Percentiles rank a stretch among this genome's conserved stretches.
Evolutionary conservation across 192 early-diverging fungal species (phyloP).

Genomic region (Coemansia sp.): DNA sequence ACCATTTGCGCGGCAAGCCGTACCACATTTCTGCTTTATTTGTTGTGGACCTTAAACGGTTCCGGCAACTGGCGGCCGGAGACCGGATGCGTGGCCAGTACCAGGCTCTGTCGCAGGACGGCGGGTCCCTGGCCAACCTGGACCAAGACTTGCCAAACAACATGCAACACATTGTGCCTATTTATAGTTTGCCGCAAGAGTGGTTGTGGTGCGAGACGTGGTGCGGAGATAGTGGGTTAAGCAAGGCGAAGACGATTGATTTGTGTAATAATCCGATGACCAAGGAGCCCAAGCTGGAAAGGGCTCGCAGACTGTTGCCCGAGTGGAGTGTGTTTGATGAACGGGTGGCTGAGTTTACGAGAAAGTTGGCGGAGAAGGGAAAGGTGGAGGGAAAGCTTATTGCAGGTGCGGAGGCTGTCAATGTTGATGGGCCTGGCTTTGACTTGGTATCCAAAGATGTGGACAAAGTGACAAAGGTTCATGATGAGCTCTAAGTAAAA

Average conservation of each 20-base stretch:
- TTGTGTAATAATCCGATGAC: slow-evolving; percentile 99
- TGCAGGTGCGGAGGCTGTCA: slow-evolving; percentile 39
- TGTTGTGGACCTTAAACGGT: slow-evolving; percentile 89
- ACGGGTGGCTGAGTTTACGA: slow-evolving; percentile 56
- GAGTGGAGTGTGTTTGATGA: slow-evolving; percentile 92
- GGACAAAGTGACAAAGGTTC: not conserved
- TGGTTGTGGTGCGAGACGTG: slow-evolving; percentile 99
- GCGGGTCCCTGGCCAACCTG: slow-evolving; percentile 86
- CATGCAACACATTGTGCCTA: slow-evolving; percentile 88
- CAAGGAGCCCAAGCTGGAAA: slow-evolving; percentile 96
- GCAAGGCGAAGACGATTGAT: slow-evolving; percentile 95
- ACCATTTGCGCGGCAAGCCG: slow-evolving; percentile 79
- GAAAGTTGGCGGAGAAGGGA: slow-evolving; percentile 32
- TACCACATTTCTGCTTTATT: slow-evolving; percentile 98
- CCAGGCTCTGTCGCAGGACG: slow-evolving; percentile 84
- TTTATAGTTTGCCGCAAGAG: slow-evolving; percentile 89
- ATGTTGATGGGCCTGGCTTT: slow-evolving; percentile 20
- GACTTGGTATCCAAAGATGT: not conserved
- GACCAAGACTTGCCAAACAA: slow-evolving; percentile 99
- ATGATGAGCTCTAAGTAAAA: slow-evolving; percentile 38
- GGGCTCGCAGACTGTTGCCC: slow-evolving; percentile 85
- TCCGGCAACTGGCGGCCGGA: slow-evolving; percentile 91
- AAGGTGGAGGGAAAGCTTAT: slow-evolving; percentile 40
- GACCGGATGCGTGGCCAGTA: slow-evolving; percentile 92
- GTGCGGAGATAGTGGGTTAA: slow-evolving; percentile 84